Base-by-base conservation (phyloP, 805 yeast species). In the Cyberlindnera meyerae region DNA sequence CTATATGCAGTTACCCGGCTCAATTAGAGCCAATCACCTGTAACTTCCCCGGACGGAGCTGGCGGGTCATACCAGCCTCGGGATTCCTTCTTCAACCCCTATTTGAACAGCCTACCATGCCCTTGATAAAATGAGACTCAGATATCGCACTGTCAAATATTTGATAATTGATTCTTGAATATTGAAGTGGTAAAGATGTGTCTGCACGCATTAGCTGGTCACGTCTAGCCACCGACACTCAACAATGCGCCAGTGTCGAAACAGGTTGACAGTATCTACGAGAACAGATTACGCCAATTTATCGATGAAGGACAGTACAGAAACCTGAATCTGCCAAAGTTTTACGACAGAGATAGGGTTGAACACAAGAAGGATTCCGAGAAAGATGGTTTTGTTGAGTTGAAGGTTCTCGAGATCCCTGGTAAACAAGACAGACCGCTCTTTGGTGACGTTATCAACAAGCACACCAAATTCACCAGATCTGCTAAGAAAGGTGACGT, bases 301-400 rank as follows among this genome's bases (percentile, higher is more conserved):
- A 75, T 75, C 30, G 81, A 76, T 48, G 79, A 77, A n/a, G 97
- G 97, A 21, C 79, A 79, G 45, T 90, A 82, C 63, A 57, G 61
- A 27, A 65, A 71, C 33, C 64, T 88, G 49, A 87, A 86, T 58
- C 65, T 90, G 25, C 95, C 97, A 11, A 80, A 79, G 49, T 87
- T 84, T 56, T 85, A 84, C 54, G 88, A 82, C 52, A 61, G 63
- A 35, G 75, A 65, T 11, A 62, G 93, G 11, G 61, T 72, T 24
- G 80, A 75, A 47, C 59, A 61, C 37, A 47, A 60, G 48, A 57
- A 53, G 5, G 44, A 41, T 1, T 24, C 37, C 5, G 47, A 58
- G 45, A 36, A 63, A 20, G 54, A 61, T 32, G 71, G 73, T 1
- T 65, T 66, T 44, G 73, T 86, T 24, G 68, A 71, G 36, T 65